phyloP scores from a whole-genome alignment of 2,329 filamentous ascomycete genomes.

The Aspergillus sp. region DNA sequence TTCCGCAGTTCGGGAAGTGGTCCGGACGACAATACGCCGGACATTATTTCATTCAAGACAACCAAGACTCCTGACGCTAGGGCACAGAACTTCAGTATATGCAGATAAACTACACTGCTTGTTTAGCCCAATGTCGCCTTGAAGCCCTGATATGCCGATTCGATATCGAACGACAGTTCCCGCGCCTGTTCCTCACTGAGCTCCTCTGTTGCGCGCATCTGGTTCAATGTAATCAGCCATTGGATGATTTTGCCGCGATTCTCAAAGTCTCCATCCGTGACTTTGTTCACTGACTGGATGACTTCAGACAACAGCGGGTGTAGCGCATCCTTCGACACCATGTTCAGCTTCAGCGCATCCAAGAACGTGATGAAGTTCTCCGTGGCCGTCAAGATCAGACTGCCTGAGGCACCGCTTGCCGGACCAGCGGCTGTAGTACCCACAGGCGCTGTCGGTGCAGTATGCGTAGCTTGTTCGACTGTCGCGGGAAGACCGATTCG shows the following conservation, averaged over 20 bases:
- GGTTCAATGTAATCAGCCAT: slow-evolving; percentile 94
- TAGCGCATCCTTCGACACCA: slow-evolving; percentile 91
- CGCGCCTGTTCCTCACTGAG: slow-evolving; percentile 77
- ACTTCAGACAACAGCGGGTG: slow-evolving; percentile 91
- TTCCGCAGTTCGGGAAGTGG: slow-evolving; percentile 5
- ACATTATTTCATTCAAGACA: background rate
- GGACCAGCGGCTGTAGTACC: slow-evolving; percentile 18
- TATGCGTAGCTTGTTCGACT: slow-evolving; percentile 50
- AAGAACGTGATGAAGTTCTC: slow-evolving; percentile 98
- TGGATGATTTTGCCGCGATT: slow-evolving; percentile 95
- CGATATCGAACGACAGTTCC: slow-evolving; percentile 87
- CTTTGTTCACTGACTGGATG: slow-evolving; percentile 94
- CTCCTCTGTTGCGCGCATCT: slow-evolving; percentile 94
- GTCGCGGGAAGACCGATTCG: slow-evolving; percentile 90
- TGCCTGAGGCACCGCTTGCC: slow-evolving; percentile 43
- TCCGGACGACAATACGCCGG: too few relatives aligned
- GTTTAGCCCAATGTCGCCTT: slow-evolving; percentile 63
- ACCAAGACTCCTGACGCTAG: background rate
- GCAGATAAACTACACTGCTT: background rate
- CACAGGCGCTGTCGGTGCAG: slow-evolving; percentile 39
- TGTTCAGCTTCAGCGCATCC: slow-evolving; percentile 83
- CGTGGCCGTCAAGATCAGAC: slow-evolving; percentile 77
- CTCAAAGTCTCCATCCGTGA: slow-evolving; percentile 91
- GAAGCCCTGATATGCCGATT: slow-evolving; percentile 89
- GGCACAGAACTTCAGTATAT: background rate